phyloP scores from a whole-genome alignment of 2,329 filamentous ascomycete species.

The Gnomoniopsis sp. region DNA sequence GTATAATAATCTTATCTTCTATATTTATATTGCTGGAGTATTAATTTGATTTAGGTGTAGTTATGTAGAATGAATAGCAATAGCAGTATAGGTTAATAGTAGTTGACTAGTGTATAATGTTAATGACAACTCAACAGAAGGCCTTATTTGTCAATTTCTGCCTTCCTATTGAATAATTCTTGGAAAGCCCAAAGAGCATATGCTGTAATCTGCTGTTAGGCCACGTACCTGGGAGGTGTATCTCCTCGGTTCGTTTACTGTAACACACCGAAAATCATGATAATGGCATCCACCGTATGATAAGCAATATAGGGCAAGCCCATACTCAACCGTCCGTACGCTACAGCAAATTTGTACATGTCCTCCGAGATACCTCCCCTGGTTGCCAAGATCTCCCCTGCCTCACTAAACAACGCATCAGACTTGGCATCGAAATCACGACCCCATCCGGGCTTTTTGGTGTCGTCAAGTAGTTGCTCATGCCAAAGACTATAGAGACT shows the following conservation, averaged over 20 bases:
- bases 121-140: no score
- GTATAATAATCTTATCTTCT: no score
- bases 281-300: slow-evolving; percentile 8
- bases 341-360: slow-evolving; percentile 4
- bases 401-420: background rate
- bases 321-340: slow-evolving; percentile 8
- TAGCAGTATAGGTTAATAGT: no score
- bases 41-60: no score
- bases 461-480: slow-evolving; percentile 3
- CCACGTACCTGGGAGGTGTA: no score
- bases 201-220: no score
- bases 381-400: background rate
- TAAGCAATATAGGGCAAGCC: slow-evolving; percentile 6
- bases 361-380: background rate
- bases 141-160: no score
- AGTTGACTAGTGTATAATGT: no score
- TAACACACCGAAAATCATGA: slow-evolving; percentile 3
- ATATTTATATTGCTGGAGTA: no score
- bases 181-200: no score
- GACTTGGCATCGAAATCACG: background rate
- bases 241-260: background rate
- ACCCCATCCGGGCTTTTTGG: slow-evolving; percentile 5
- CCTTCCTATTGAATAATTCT: no score
- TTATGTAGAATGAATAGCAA: no score
- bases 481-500: slow-evolving; percentile 5